Conservation (phyloP, 2,329 filamentous ascomycete species). For the Curvularia lunata region DNA sequence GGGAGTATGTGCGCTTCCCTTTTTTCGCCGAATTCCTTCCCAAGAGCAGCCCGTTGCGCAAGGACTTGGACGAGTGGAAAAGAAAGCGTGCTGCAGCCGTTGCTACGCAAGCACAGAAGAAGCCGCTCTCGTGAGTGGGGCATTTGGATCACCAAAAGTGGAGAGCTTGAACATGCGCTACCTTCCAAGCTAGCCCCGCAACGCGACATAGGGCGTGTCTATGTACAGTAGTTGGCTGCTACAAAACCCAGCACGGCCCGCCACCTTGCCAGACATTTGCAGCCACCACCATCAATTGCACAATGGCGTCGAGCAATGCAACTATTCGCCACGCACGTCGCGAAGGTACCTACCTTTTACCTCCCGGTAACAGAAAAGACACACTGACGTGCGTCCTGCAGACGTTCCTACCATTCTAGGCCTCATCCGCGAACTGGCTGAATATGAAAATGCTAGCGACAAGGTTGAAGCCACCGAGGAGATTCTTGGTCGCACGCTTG, state of each 20-base stretch:
- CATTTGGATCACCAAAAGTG: not conserved
- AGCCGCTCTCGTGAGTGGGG: constrained; percentile 10
- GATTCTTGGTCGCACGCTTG: constrained; percentile 75
- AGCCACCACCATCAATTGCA: not conserved
- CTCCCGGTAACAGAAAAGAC: not conserved
- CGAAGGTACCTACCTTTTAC: constrained; percentile 59
- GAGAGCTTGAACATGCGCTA: not conserved
- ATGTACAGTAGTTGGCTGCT: not conserved
- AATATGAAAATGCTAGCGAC: constrained; percentile 80
- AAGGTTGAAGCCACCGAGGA: constrained; percentile 79
- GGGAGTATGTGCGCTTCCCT: constrained; percentile 27
- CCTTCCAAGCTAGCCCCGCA: constrained; percentile 12
- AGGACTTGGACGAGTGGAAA: constrained; percentile 29
- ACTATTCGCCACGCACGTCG: constrained; percentile 65
- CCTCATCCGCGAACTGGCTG: constrained; percentile 83
- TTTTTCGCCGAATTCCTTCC: constrained; percentile 35
- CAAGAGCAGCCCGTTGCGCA: constrained; percentile 24
- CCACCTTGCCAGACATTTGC: no score
- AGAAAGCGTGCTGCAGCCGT: constrained; percentile 22
- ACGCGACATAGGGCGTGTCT: constrained; percentile 22
- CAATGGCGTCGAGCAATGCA: constrained; percentile 40
- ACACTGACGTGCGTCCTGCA: constrained; percentile 46
- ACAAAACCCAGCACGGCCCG: not conserved
- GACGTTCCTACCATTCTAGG: constrained; percentile 82
- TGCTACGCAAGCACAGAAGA: constrained; percentile 5